These are phyloP conservation scores for Candolleomyces efflorescens DNA, from an alignment of 768 basidiomycete species.

Conservation along the genomic window DNA sequence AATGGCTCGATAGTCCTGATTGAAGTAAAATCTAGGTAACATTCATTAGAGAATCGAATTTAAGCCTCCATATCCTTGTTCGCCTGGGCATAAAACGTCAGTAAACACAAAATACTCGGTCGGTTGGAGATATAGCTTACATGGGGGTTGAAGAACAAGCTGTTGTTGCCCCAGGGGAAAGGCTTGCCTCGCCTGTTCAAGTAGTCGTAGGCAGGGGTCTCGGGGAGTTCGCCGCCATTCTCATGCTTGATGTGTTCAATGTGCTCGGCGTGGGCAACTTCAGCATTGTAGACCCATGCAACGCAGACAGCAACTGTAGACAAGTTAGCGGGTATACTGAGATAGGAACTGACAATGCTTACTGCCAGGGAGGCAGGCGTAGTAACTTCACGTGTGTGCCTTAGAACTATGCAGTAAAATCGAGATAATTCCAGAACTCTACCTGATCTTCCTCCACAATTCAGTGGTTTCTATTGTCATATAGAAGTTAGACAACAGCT, in stretches of 20 bases:
- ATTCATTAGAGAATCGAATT: neutral
- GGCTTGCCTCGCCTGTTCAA: slow-evolving; percentile 74
- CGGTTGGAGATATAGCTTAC: slow-evolving; percentile 34
- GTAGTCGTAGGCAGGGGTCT: slow-evolving; percentile 69
- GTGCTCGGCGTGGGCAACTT: slow-evolving; percentile 67
- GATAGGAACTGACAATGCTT: slow-evolving; percentile 22
- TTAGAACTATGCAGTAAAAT: slow-evolving; percentile 13
- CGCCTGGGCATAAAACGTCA: slow-evolving; percentile 31
- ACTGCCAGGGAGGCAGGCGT: slow-evolving; percentile 74
- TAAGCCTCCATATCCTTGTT: slow-evolving; percentile 57
- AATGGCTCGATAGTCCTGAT: neutral
- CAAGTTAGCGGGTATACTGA: neutral
- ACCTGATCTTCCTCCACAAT: slow-evolving; percentile 89
- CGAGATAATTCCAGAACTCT: neutral
- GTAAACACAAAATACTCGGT: neutral
- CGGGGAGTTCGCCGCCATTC: slow-evolving; percentile 69
- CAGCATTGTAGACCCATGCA: slow-evolving; percentile 54
- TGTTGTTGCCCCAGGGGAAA: slow-evolving; percentile 84
- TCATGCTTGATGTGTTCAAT: slow-evolving; percentile 65
- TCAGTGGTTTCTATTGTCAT: slow-evolving; percentile 57
- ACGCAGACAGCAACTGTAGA: slow-evolving; percentile 42
- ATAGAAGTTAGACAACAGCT: slow-evolving; percentile 8
- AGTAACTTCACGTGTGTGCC: slow-evolving; percentile 45
- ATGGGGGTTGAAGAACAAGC: slow-evolving; percentile 75
- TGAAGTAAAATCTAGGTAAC: slow-evolving; percentile 10